A percentile compares a stretch with the other conserved stretches of the same genome.
Conservation (phyloP, 768 basidiomycete species). For the Boletellus emodensis region DNA sequence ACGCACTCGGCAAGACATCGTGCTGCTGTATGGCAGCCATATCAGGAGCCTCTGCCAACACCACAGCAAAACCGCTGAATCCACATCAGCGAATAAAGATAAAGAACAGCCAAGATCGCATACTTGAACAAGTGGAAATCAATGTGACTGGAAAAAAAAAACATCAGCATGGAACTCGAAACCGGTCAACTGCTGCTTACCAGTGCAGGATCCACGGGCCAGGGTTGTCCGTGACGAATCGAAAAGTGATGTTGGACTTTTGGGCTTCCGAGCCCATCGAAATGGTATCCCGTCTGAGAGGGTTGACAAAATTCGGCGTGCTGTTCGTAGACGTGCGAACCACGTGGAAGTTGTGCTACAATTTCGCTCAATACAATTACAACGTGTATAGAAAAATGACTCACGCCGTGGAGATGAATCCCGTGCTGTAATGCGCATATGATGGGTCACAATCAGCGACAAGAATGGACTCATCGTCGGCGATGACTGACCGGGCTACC, state of each 20-base stretch:
- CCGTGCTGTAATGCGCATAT: slow-evolving; percentile 29
- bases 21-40: slow-evolving; percentile 17
- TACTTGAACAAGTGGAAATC: slow-evolving; percentile 30
- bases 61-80: slow-evolving; percentile 29
- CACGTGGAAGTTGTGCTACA: slow-evolving; percentile 38
- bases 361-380: background rate
- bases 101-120: background rate
- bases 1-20: slow-evolving; percentile 18
- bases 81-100: slow-evolving; percentile 1
- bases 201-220: slow-evolving; percentile 57
- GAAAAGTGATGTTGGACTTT: slow-evolving; percentile 46
- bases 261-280: slow-evolving; percentile 32
- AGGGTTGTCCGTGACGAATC: slow-evolving; percentile 63
- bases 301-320: slow-evolving; percentile 35
- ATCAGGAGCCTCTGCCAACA: slow-evolving; percentile 28
- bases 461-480: background rate
- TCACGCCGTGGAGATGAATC: slow-evolving; percentile 40
- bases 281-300: slow-evolving; percentile 33
- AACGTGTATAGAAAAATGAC: slow-evolving; percentile 6
- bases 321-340: slow-evolving; percentile 32
- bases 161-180: background rate
- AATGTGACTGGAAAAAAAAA: slow-evolving; percentile 23
- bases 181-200: slow-evolving; percentile 8
- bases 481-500: slow-evolving; percentile 33
- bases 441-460: background rate